phyloP scores from a whole-genome alignment of 2,329 filamentous ascomycete species.

The Pyrenophora teres region DNA sequence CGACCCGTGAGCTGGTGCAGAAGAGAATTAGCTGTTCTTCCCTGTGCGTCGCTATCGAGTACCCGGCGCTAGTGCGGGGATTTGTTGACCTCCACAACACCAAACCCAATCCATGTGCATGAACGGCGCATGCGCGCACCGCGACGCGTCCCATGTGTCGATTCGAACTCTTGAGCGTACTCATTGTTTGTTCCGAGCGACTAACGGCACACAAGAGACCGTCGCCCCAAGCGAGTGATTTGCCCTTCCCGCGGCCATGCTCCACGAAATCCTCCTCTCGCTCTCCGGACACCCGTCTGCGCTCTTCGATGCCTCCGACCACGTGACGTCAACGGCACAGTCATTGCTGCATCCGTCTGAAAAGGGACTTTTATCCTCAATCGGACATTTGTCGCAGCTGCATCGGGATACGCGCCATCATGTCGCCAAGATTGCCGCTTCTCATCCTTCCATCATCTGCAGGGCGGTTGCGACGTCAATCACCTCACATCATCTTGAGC shows the following conservation, averaged over 20 bases:
- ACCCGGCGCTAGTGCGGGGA: conserved; percentile 9
- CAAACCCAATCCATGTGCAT: conserved; percentile 18
- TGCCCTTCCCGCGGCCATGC: conserved; percentile 64
- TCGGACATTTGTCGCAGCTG: conserved; percentile 76
- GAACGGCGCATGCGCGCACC: conserved; percentile 16
- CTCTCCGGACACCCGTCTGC: conserved; percentile 92
- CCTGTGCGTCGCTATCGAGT: background rate
- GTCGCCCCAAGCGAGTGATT: conserved; percentile 12
- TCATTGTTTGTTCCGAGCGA: conserved; percentile 38
- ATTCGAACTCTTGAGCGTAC: conserved; percentile 44
- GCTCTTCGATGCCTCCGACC: conserved; percentile 65
- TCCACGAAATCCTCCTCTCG: conserved; percentile 97
- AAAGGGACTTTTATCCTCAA: conserved; percentile 75
- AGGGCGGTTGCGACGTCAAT: conserved; percentile 84
- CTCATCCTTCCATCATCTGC: conserved; percentile 81
- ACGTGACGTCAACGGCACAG: conserved; percentile 47
- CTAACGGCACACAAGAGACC: conserved; percentile 20
- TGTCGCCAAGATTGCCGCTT: conserved; percentile 68
- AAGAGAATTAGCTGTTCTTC: background rate
- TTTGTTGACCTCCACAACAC: conserved; percentile 15
- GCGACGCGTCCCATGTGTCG: conserved; percentile 42
- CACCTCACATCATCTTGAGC: conserved; percentile 71
- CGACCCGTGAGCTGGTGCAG: too few species aligned
- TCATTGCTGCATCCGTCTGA: conserved; percentile 74
- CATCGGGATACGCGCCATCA: conserved; percentile 74